Evolutionary conservation across 176 grass and related monocot genomes (phyloP).

Genomic region (Oryza officinalis): DNA sequence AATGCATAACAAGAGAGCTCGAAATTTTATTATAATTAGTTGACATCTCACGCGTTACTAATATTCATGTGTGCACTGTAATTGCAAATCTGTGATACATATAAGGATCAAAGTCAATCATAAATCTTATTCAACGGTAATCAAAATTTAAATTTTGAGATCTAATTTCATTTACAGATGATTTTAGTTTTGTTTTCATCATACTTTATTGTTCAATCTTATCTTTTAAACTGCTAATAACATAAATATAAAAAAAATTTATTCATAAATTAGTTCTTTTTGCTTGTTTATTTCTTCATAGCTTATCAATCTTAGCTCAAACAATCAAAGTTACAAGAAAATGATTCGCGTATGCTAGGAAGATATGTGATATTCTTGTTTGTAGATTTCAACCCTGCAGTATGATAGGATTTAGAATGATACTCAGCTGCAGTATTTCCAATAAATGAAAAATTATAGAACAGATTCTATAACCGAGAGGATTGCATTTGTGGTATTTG

Average conservation of each 20-base stretch:
- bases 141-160: too few relatives aligned
- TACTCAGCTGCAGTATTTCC: background rate
- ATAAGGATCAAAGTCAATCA: background rate
- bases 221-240: too few relatives aligned
- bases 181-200: too few relatives aligned
- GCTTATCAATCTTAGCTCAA: too few relatives aligned
- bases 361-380: too few relatives aligned
- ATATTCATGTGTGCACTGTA: background rate
- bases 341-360: background rate
- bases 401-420: background rate
- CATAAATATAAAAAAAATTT: too few relatives aligned
- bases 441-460: background rate
- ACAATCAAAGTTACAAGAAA: background rate
- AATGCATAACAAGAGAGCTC: background rate
- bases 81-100: background rate
- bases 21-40: background rate
- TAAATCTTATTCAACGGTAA: too few relatives aligned
- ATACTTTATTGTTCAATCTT: too few relatives aligned
- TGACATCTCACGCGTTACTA: background rate
- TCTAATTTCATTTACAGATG: too few relatives aligned
- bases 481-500: background rate
- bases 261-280: too few relatives aligned
- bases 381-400: background rate
- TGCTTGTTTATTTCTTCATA: too few relatives aligned
- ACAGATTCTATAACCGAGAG: background rate